Percentiles rank a stretch among this genome's conserved stretches.
These are phyloP conservation scores for Pittosporum tobira DNA, from an alignment of 129 eudicot species.

Conservation along the genomic window DNA sequence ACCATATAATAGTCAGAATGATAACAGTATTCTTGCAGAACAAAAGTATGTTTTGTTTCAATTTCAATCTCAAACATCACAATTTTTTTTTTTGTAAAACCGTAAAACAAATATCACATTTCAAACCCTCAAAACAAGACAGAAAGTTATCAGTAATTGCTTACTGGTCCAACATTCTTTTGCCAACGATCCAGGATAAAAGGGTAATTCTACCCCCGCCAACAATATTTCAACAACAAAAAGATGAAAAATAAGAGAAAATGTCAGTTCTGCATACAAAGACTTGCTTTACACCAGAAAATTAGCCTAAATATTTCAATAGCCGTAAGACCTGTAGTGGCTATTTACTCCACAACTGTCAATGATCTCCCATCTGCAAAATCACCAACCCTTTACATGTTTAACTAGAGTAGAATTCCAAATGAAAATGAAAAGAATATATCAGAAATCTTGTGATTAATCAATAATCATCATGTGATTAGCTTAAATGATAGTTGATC, in stretches of 20 bases:
- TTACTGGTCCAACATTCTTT: constrained; percentile 14
- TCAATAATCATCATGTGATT: background rate
- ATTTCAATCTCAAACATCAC: constrained; percentile 14
- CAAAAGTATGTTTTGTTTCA: constrained; percentile 7
- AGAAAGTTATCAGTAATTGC: constrained; percentile 10
- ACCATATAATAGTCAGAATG: background rate
- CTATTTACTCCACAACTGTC: constrained; percentile 16
- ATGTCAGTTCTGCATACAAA: constrained; percentile 22
- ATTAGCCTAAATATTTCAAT: constrained; percentile 12
- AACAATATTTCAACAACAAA: constrained; percentile 17
- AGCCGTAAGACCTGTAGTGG: background rate
- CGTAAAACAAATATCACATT: constrained; percentile 10
- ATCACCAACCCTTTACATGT: background rate
- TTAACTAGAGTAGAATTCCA: background rate
- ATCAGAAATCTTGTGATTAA: background rate
- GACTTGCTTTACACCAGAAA: constrained; percentile 18
- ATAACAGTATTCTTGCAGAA: constrained; percentile 5
- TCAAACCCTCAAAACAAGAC: background rate
- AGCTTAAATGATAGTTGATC: background rate
- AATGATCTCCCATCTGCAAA: constrained; percentile 29
- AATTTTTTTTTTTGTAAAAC: too few relatives aligned
- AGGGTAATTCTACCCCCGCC: too few relatives aligned
- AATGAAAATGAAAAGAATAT: background rate
- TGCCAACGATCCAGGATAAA: constrained; percentile 13
- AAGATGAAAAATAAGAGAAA: constrained; percentile 15